Percentiles rank a stretch among this genome's conserved stretches.
These are phyloP conservation scores for Arctium lappa DNA, from an alignment of 129 eudicot species.

Conservation along the genomic window DNA sequence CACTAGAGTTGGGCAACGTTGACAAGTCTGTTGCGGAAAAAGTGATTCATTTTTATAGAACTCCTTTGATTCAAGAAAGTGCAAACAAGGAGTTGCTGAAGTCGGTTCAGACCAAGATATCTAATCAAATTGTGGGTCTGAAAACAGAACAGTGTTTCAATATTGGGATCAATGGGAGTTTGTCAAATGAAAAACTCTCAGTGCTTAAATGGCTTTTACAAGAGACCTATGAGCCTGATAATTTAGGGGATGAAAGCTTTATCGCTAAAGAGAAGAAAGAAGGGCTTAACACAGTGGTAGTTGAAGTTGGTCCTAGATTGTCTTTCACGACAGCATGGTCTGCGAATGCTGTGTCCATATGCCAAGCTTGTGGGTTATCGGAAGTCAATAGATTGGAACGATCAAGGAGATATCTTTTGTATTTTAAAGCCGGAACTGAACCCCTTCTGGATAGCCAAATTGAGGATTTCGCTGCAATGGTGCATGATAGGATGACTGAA, in stretches of 20 bases:
- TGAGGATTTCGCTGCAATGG: conserved; percentile 74
- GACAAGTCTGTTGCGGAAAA: conserved; percentile 30
- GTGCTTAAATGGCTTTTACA: conserved; percentile 79
- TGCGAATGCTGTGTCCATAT: conserved; percentile 88
- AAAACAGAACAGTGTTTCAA: conserved; percentile 86
- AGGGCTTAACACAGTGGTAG: conserved; percentile 32
- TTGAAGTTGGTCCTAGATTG: conserved; percentile 88
- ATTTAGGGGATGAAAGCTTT: conserved; percentile 66
- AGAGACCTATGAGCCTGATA: conserved; percentile 85
- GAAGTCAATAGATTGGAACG: conserved; percentile 79
- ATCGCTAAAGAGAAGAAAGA: conserved; percentile 44
- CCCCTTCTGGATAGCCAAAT: conserved; percentile 57
- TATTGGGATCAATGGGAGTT: conserved; percentile 47
- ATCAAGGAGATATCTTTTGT: conserved; percentile 75
- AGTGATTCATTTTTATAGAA: conserved; percentile 70
- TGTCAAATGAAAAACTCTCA: conserved; percentile 57
- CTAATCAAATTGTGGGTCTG: conserved; percentile 61
- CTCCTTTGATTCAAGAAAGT: conserved; percentile 77
- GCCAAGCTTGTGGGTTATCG: conserved; percentile 72
- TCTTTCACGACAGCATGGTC: conserved; percentile 98
- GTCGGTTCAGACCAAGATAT: conserved; percentile 61
- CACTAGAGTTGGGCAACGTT: conserved; percentile 30
- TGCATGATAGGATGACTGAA: conserved; percentile 92
- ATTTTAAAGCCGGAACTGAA: conserved; percentile 34
- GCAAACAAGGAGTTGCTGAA: conserved; percentile 65